Percentiles rank a stretch among this genome's conserved stretches.
Conservation (phyloP, 202 grass and related monocot genomes). For the Miscanthus sacchariflorus region DNA sequence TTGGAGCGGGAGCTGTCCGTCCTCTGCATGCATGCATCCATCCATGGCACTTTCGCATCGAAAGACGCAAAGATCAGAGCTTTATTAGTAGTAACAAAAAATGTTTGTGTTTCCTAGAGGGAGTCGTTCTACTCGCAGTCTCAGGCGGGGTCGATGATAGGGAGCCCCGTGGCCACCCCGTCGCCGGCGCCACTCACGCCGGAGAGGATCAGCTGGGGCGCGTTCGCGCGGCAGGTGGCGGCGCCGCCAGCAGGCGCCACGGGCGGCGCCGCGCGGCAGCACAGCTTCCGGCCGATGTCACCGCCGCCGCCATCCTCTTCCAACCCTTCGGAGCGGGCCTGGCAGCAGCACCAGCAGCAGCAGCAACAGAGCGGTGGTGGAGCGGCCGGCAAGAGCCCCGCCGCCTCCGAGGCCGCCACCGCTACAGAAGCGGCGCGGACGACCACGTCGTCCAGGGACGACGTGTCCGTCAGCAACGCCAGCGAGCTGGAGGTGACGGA, state of each 20-base stretch:
- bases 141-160: conserved; percentile 50
- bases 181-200: conserved; percentile 49
- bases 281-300: conserved; percentile 53
- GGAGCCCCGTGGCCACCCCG: conserved; percentile 54
- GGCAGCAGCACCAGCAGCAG: conserved; percentile 22
- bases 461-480: conserved; percentile 75
- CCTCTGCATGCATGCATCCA: neutral
- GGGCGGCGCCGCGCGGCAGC: conserved; percentile 5
- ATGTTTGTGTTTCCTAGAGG: conserved; percentile 33
- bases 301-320: conserved; percentile 60
- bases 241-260: neutral
- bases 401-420: conserved; percentile 14
- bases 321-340: conserved; percentile 66
- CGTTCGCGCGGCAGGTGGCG: conserved; percentile 18
- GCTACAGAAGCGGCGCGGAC: conserved; percentile 58
- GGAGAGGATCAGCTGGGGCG: conserved; percentile 32
- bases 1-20: too few relatives aligned
- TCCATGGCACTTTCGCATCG: neutral
- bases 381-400: conserved; percentile 46
- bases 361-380: neutral
- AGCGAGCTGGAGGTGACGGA: conserved; percentile 74
- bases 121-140: conserved; percentile 76
- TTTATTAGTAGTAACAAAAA: neutral
- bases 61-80: neutral
- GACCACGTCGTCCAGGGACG: conserved; percentile 71